phyloP scores from a whole-genome alignment of 2,329 filamentous ascomycete genomes.

The Seiridium cupressi region DNA sequence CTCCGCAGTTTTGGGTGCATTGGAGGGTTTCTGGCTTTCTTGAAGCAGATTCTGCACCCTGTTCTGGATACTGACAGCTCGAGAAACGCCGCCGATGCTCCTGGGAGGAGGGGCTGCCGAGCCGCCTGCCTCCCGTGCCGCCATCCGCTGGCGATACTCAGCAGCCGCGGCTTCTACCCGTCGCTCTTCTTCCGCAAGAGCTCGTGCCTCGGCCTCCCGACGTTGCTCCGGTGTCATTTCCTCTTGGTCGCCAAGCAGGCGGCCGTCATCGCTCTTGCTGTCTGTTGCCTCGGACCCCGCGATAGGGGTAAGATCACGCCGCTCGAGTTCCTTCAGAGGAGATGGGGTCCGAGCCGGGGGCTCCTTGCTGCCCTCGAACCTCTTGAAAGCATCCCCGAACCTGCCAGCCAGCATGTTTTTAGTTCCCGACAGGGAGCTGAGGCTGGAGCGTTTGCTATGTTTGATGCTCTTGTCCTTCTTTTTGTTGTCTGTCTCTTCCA shows the following conservation, averaged over 20 bases:
- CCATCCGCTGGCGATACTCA: slow-evolving; percentile 77
- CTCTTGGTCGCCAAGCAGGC: slow-evolving; percentile 63
- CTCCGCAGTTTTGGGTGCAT: slow-evolving; percentile 70
- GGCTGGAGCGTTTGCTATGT: slow-evolving; percentile 69
- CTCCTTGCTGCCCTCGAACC: slow-evolving; percentile 64
- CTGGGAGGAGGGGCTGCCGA: slow-evolving; percentile 44
- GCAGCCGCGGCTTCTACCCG: slow-evolving; percentile 86
- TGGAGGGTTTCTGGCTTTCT: slow-evolving; percentile 65
- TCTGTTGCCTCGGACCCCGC: slow-evolving; percentile 74
- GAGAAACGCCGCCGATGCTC: slow-evolving; percentile 56
- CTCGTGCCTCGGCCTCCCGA: slow-evolving; percentile 80
- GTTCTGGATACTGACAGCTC: slow-evolving; percentile 85
- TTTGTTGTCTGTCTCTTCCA: slow-evolving; percentile 64
- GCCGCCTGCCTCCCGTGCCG: slow-evolving; percentile 51
- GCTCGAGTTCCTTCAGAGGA: slow-evolving; percentile 46
- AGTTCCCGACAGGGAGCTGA: slow-evolving; percentile 69
- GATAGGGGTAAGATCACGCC: slow-evolving; percentile 64
- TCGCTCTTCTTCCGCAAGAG: slow-evolving; percentile 82
- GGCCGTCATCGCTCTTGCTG: slow-evolving; percentile 64
- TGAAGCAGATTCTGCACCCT: slow-evolving; percentile 82
- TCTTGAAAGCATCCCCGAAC: slow-evolving; percentile 91
- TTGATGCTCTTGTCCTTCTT: slow-evolving; percentile 53
- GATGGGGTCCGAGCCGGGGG: slow-evolving; percentile 43
- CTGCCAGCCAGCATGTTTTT: slow-evolving; percentile 84
- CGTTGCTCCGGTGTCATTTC: slow-evolving; percentile 83